Conservation (phyloP, 2,329 filamentous ascomycete genomes). For the Cercospora sojina region DNA sequence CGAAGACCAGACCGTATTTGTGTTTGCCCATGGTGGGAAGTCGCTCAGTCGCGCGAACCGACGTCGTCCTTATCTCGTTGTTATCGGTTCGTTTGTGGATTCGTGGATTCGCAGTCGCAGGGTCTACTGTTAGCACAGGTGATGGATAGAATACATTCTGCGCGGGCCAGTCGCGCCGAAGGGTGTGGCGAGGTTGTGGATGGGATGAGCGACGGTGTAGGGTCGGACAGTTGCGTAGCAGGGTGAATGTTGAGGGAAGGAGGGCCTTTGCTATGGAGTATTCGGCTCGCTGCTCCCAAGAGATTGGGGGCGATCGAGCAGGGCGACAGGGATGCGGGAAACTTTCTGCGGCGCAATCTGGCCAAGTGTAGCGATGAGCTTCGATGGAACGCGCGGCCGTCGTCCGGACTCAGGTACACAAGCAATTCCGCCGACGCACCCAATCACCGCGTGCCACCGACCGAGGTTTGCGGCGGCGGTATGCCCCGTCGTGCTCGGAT, state of each 20-base stretch:
- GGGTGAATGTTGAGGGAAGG: neutral
- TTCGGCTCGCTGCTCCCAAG: neutral
- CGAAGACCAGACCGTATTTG: constrained; percentile 87
- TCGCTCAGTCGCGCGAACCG: neutral
- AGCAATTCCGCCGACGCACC: neutral
- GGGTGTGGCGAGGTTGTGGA: neutral
- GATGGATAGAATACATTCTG: constrained; percentile 8
- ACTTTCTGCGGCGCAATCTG: neutral
- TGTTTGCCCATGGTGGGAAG: constrained; percentile 34
- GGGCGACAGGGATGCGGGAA: neutral
- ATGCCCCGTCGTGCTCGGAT: neutral
- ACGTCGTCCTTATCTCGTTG: neutral
- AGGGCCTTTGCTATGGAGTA: neutral
- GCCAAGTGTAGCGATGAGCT: neutral
- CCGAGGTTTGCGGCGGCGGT: constrained; percentile 1
- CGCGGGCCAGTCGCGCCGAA: constrained; percentile 8
- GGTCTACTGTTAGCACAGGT: neutral
- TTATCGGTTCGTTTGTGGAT: neutral
- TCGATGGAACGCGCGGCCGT: neutral
- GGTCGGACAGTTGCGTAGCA: neutral
- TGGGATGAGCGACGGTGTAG: constrained; percentile 8
- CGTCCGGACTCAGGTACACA: neutral
- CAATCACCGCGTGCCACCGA: neutral
- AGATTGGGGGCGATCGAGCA: neutral
- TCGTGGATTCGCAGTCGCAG: constrained; percentile 3